Percentiles rank a stretch among this genome's conserved stretches.
phyloP scores from a whole-genome alignment of 208 protist genomes.

The Lotmaria passim region DNA sequence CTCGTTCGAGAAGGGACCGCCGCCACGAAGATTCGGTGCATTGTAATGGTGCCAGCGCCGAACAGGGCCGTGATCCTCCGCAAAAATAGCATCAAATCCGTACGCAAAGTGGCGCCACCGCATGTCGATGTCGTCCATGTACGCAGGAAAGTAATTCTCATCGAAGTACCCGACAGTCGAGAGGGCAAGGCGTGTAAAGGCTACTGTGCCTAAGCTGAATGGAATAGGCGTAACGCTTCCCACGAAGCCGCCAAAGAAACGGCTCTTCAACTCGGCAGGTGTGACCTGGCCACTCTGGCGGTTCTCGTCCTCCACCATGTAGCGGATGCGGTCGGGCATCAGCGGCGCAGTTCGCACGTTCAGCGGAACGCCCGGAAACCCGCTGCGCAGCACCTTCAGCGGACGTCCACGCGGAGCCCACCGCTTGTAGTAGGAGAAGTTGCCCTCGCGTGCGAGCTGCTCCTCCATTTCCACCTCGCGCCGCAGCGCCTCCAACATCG shows the following conservation, averaged over 20 bases:
- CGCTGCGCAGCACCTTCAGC: constrained; percentile 42
- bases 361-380: constrained; percentile 34
- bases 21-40: constrained; percentile 29
- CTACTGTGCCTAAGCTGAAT: constrained; percentile 20
- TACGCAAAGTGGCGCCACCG: constrained; percentile 27
- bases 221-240: constrained; percentile 29
- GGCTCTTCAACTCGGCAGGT: constrained; percentile 3
- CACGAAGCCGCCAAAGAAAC: constrained; percentile 35
- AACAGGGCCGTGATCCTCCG: not conserved
- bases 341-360: constrained; percentile 41
- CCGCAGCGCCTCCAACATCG: constrained; percentile 31
- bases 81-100: constrained; percentile 2
- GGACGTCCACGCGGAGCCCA: constrained; percentile 37
- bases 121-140: constrained; percentile 52
- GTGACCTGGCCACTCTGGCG: constrained; percentile 7
- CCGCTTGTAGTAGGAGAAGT: constrained; percentile 35
- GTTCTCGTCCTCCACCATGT: constrained; percentile 30
- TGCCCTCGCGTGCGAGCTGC: constrained; percentile 19
- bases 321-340: constrained; percentile 46
- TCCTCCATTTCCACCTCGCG: constrained; percentile 42
- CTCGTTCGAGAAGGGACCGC: constrained; percentile 1
- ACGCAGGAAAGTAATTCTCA: constrained; percentile 53
- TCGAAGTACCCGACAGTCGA: constrained; percentile 44
- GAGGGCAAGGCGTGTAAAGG: constrained; percentile 39
- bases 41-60: constrained; percentile 35